Conservation (phyloP, 768 basidiomycete species). For the Rossbeevera mucosa region DNA sequence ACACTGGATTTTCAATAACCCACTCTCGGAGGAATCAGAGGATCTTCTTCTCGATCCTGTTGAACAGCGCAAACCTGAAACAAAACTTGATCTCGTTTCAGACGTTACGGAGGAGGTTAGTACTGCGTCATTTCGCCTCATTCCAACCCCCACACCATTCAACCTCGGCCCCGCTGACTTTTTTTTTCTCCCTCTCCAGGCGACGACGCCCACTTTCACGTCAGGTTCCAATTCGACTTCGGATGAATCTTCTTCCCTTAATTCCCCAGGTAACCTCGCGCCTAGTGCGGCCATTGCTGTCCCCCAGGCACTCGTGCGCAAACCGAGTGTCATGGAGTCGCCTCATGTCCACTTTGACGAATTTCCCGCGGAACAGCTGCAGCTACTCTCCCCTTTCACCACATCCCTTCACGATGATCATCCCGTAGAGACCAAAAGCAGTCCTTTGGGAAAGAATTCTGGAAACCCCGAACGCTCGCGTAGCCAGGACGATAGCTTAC, state of each 20-base stretch:
- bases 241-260: conserved; percentile 38
- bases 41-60: conserved; percentile 24
- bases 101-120: conserved; percentile 32
- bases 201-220: conserved; percentile 33
- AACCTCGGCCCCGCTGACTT: conserved; percentile 5
- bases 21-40: conserved; percentile 55
- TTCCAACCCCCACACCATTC: background rate
- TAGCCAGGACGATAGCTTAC: conserved; percentile 23
- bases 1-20: conserved; percentile 69
- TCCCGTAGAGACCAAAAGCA: background rate
- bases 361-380: conserved; percentile 29
- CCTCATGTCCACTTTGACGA: conserved; percentile 31
- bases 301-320: conserved; percentile 23
- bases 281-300: conserved; percentile 12
- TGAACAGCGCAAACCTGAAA: background rate
- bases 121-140: background rate
- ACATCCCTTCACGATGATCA: conserved; percentile 8
- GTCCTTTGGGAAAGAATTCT: conserved; percentile 1
- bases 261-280: conserved; percentile 19
- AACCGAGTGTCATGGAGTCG: conserved; percentile 26
- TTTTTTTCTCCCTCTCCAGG: conserved; percentile 14
- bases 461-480: conserved; percentile 12
- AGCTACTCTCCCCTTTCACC: conserved; percentile 23
- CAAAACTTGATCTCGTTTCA: conserved; percentile 10
- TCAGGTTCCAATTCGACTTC: conserved; percentile 40